Conservation (phyloP, 2,329 filamentous ascomycete genomes). For the Lachnellula hyalina region DNA sequence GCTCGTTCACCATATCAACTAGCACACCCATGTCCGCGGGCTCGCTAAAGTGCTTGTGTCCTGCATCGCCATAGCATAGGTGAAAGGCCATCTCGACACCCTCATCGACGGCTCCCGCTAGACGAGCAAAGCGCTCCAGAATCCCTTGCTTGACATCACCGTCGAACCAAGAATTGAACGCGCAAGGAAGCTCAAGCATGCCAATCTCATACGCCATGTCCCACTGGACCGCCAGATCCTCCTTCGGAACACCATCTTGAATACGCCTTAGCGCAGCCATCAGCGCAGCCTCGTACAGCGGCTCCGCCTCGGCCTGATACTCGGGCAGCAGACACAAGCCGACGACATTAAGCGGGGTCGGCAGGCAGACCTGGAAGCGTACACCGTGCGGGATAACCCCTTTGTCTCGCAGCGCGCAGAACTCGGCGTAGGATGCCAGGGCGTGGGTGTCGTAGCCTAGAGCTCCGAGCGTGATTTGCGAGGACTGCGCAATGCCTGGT, state of each 20-base stretch:
- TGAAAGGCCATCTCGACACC: slow-evolving; percentile 40
- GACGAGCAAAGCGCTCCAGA: slow-evolving; percentile 29
- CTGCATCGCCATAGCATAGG: slow-evolving; percentile 43
- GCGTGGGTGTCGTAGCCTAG: slow-evolving; percentile 29
- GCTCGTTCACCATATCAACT: slow-evolving; percentile 35
- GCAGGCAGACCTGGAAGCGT: slow-evolving; percentile 33
- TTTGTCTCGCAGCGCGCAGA: slow-evolving; percentile 18
- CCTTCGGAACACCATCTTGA: slow-evolving; percentile 25
- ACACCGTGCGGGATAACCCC: slow-evolving; percentile 24
- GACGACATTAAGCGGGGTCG: slow-evolving; percentile 26
- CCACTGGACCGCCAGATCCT: slow-evolving; percentile 32
- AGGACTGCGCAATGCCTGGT: neutral
- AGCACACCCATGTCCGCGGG: slow-evolving; percentile 29
- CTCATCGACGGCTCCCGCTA: slow-evolving; percentile 30
- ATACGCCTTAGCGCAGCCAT: slow-evolving; percentile 24
- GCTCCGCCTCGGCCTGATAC: slow-evolving; percentile 25
- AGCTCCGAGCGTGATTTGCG: neutral
- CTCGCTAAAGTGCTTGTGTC: slow-evolving; percentile 40
- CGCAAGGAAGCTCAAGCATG: slow-evolving; percentile 22
- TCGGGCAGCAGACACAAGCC: slow-evolving; percentile 12
- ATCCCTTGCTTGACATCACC: slow-evolving; percentile 31
- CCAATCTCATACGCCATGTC: slow-evolving; percentile 27
- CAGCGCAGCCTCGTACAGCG: slow-evolving; percentile 27
- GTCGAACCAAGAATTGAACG: slow-evolving; percentile 27
- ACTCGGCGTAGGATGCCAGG: slow-evolving; percentile 26